A percentile compares a stretch with the other conserved stretches of the same genome.
These are phyloP conservation scores for Collybia nuda DNA, from an alignment of 768 basidiomycete genomes.

Conservation along the genomic window DNA sequence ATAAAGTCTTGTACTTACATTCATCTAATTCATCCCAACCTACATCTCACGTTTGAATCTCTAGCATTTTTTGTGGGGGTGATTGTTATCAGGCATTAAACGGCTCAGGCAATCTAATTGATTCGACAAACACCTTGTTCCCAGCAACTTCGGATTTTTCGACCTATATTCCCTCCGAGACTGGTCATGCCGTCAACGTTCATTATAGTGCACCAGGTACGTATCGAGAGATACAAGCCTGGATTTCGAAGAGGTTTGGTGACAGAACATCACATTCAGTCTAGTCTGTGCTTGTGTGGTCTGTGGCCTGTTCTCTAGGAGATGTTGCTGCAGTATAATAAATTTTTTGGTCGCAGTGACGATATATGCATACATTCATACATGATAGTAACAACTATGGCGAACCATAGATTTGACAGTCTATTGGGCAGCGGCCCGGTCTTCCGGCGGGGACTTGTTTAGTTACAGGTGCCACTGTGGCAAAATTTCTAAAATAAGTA, in stretches of 20 bases:
- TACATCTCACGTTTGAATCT: not conserved
- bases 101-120: constrained; percentile 7
- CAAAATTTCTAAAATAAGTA: no score
- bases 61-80: constrained; percentile 16
- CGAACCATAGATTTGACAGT: no score
- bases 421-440: no score
- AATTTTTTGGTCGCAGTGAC: no score
- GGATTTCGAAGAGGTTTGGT: constrained; percentile 9
- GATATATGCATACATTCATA: no score
- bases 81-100: constrained; percentile 14
- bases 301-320: no score
- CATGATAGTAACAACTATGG: no score
- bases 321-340: no score
- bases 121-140: constrained; percentile 6
- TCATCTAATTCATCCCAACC: not conserved
- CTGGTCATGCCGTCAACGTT: constrained; percentile 16
- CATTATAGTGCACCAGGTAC: constrained; percentile 12
- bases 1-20: constrained; percentile 19
- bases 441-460: no score
- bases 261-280: no score
- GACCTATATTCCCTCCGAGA: constrained; percentile 14
- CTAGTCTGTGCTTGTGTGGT: no score
- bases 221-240: constrained; percentile 11
- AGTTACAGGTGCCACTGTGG: not conserved
- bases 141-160: constrained; percentile 10